phyloP scores from a whole-genome alignment of 495 filamentous ascomycete species.

The Penicillium waksmanii region DNA sequence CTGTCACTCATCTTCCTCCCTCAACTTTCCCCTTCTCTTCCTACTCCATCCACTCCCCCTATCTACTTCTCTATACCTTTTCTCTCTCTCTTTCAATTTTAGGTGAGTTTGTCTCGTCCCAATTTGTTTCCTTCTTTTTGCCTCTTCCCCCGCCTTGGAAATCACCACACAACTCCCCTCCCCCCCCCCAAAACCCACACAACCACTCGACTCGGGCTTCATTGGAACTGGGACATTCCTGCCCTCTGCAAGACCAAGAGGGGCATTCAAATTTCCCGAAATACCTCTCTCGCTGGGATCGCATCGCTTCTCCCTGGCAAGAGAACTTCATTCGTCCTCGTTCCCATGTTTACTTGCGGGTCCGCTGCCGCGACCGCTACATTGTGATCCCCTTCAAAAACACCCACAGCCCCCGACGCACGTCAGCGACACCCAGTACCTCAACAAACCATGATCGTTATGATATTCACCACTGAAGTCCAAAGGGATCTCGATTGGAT shows the following conservation, averaged over 20 bases:
- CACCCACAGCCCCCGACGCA: slow-evolving; percentile 15
- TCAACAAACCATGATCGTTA: slow-evolving; percentile 25
- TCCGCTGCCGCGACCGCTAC: slow-evolving; percentile 34
- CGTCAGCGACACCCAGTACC: slow-evolving; percentile 7
- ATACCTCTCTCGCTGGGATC: slow-evolving; percentile 14
- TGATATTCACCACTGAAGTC: slow-evolving; percentile 12
- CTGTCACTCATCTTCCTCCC: slow-evolving; percentile 22
- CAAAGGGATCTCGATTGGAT: neutral
- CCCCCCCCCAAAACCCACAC: slow-evolving; percentile 12
- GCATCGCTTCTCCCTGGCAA: slow-evolving; percentile 11
- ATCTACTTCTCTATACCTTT: slow-evolving; percentile 21
- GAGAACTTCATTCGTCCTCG: slow-evolving; percentile 6
- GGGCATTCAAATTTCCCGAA: neutral
- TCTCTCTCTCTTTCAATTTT: slow-evolving; percentile 26
- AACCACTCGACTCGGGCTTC: slow-evolving; percentile 6
- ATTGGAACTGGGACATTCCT: slow-evolving; percentile 13
- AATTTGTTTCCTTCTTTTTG: slow-evolving; percentile 12
- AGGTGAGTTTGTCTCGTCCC: slow-evolving; percentile 31
- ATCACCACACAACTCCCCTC: slow-evolving; percentile 19
- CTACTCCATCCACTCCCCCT: slow-evolving; percentile 27
- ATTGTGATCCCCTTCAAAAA: slow-evolving; percentile 22
- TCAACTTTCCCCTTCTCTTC: slow-evolving; percentile 22
- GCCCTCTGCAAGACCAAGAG: neutral
- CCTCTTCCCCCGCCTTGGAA: slow-evolving; percentile 25
- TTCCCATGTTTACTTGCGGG: slow-evolving; percentile 31